phyloP scores from a whole-genome alignment of 768 basidiomycete species.

The Mycena haematopus region DNA sequence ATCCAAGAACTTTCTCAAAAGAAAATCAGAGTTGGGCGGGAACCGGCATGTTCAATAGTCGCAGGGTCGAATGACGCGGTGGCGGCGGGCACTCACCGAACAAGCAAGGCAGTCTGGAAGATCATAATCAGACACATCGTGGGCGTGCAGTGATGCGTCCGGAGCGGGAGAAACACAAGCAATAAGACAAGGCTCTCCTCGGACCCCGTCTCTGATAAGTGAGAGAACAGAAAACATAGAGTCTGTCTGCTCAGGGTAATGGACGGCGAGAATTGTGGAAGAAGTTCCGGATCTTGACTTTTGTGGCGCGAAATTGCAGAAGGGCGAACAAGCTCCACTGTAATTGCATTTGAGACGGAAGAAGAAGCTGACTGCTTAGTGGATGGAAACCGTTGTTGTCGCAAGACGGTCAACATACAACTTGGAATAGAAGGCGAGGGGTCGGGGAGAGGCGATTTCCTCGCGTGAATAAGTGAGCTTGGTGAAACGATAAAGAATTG shows the following conservation, averaged over 20 bases:
- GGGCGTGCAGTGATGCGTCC: neutral
- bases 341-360: neutral
- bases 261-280: neutral
- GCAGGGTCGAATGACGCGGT: slow-evolving; percentile 2
- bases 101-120: neutral
- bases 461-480: too few species aligned
- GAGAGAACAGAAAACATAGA: neutral
- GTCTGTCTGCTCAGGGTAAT: neutral
- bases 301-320: neutral
- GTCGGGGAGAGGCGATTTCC: too few species aligned
- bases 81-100: slow-evolving; percentile 5
- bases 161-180: neutral
- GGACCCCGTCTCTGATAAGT: neutral
- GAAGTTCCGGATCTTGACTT: neutral
- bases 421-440: too few species aligned
- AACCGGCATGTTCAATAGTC: neutral
- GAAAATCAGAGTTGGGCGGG: neutral
- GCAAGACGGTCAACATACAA: too few species aligned
- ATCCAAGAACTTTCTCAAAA: neutral
- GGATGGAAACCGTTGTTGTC: neutral
- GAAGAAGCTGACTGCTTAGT: neutral
- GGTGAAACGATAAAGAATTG: too few species aligned
- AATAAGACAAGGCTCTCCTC: neutral
- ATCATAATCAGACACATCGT: neutral
- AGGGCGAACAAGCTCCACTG: neutral